Evolutionary conservation across 257 asterid genomes (phyloP).

Genomic region (Solanum rostratum): DNA sequence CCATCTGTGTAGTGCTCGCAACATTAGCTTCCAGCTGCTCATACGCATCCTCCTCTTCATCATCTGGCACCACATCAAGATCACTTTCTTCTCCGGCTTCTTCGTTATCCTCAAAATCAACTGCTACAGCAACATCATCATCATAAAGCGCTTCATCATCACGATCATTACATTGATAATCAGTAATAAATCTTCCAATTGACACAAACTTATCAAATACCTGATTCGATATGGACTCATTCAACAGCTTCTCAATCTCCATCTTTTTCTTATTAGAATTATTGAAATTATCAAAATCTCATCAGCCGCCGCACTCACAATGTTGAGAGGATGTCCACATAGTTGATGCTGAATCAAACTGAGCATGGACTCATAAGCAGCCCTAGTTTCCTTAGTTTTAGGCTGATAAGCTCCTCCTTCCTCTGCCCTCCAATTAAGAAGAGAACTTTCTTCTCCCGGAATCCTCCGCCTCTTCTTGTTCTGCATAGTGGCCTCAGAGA

Average conservation of each 20-base stretch:
- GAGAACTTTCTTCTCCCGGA: slow-evolving; percentile 12
- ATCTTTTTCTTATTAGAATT: slow-evolving; percentile 15
- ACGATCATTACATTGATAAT: slow-evolving; percentile 14
- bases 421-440: slow-evolving; percentile 14
- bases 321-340: slow-evolving; percentile 29
- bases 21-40: slow-evolving; percentile 4
- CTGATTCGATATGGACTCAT: slow-evolving; percentile 5
- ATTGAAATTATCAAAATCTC: slow-evolving; percentile 18
- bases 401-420: slow-evolving; percentile 27
- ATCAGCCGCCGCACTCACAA: slow-evolving; percentile 30
- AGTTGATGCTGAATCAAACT: slow-evolving; percentile 23
- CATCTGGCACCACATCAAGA: slow-evolving; percentile 25
- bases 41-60: slow-evolving; percentile 27
- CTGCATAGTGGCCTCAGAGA: slow-evolving; percentile 9
- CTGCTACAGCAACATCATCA: slow-evolving; percentile 30
- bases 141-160: slow-evolving; percentile 19
- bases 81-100: slow-evolving; percentile 32
- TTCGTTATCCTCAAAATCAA: slow-evolving; percentile 31
- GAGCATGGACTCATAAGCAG: slow-evolving; percentile 31
- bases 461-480: slow-evolving; percentile 16
- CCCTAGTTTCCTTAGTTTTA: slow-evolving; percentile 25
- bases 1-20: slow-evolving; percentile 27
- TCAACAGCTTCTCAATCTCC: slow-evolving; percentile 26
- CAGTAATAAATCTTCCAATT: slow-evolving; percentile 16
- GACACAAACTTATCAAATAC: slow-evolving; percentile 17